A percentile compares a stretch with the other conserved stretches of the same genome.
These are phyloP conservation scores for Candida sanyaensis DNA, from an alignment of 1,139 yeast species.

Conservation along the genomic window DNA sequence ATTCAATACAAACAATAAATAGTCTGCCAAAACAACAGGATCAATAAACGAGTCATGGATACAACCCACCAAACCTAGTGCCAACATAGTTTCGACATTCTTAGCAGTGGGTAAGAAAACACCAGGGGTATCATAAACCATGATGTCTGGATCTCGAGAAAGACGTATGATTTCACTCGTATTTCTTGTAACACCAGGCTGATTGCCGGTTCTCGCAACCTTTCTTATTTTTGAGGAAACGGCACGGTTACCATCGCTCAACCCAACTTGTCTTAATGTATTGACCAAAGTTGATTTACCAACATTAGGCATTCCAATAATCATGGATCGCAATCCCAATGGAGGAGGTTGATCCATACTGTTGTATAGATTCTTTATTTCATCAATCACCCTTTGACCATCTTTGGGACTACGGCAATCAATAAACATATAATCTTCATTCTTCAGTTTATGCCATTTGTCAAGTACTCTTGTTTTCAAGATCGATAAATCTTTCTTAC, in stretches of 20 bases:
- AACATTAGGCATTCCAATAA: slow-evolving; percentile 97
- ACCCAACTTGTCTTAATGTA: slow-evolving; percentile 62
- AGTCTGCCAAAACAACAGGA: slow-evolving; percentile 87
- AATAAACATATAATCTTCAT: slow-evolving; percentile 58
- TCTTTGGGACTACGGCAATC: slow-evolving; percentile 60
- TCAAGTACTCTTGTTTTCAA: slow-evolving; percentile 35
- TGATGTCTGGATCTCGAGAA: slow-evolving; percentile 61
- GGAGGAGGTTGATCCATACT: slow-evolving; percentile 71
- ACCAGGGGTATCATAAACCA: slow-evolving; percentile 91
- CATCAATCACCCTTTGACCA: slow-evolving; percentile 50
- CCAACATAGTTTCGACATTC: slow-evolving; percentile 70
- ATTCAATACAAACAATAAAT: slow-evolving; percentile 72
- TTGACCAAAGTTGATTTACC: slow-evolving; percentile 93
- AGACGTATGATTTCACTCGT: slow-evolving; percentile 78
- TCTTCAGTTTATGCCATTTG: slow-evolving; percentile 53
- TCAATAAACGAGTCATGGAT: slow-evolving; percentile 73
- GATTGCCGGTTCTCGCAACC: slow-evolving; percentile 85
- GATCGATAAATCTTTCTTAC: slow-evolving; percentile 60
- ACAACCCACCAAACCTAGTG: slow-evolving; percentile 74
- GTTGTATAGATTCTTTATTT: slow-evolving; percentile 45
- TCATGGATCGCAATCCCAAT: slow-evolving; percentile 71
- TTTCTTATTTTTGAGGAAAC: slow-evolving; percentile 48
- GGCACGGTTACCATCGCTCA: slow-evolving; percentile 13
- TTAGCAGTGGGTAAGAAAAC: slow-evolving; percentile 79
- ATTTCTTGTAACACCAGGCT: slow-evolving; percentile 86